Conservation (phyloP, 306 rosid species). For the Vachellia collinsii region DNA sequence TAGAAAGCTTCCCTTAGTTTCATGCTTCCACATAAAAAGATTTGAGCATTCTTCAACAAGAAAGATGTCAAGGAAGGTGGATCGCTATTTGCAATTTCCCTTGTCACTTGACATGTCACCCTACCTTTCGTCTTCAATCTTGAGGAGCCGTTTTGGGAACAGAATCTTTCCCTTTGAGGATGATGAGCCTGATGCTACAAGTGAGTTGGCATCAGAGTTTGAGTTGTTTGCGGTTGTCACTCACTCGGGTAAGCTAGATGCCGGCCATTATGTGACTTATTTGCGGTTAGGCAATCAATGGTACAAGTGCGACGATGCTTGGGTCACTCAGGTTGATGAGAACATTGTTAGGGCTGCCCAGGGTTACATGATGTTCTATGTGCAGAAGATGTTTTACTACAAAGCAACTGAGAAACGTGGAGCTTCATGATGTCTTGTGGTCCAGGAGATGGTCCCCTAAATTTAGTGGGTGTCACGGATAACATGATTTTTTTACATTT, state of each 20-base stretch:
- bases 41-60: slow-evolving; percentile 89
- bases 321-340: slow-evolving; percentile 90
- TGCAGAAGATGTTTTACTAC: slow-evolving; percentile 89
- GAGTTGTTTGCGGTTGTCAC: slow-evolving; percentile 94
- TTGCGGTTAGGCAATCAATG: slow-evolving; percentile 79
- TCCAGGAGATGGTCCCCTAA: slow-evolving; percentile 20
- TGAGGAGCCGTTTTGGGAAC: slow-evolving; percentile 80
- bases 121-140: slow-evolving; percentile 83
- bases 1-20: slow-evolving; percentile 85
- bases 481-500: slow-evolving; percentile 34
- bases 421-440: slow-evolving; percentile 43
- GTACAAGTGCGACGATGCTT: slow-evolving; percentile 95
- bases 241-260: slow-evolving; percentile 86
- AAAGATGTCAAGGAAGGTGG: slow-evolving; percentile 88
- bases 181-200: slow-evolving; percentile 64
- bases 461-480: slow-evolving; percentile 44
- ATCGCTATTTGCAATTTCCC: slow-evolving; percentile 88
- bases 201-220: slow-evolving; percentile 74
- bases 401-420: slow-evolving; percentile 75
- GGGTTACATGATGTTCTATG: slow-evolving; percentile 95
- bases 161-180: slow-evolving; percentile 78
- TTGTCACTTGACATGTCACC: slow-evolving; percentile 88
- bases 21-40: slow-evolving; percentile 89
- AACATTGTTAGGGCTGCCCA: slow-evolving; percentile 89
- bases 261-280: slow-evolving; percentile 91